Evolutionary conservation across 2,329 filamentous ascomycete genomes (phyloP), one percentile per base, ranked within the genome.

Genomic region (Gnomoniopsis sp.): DNA sequence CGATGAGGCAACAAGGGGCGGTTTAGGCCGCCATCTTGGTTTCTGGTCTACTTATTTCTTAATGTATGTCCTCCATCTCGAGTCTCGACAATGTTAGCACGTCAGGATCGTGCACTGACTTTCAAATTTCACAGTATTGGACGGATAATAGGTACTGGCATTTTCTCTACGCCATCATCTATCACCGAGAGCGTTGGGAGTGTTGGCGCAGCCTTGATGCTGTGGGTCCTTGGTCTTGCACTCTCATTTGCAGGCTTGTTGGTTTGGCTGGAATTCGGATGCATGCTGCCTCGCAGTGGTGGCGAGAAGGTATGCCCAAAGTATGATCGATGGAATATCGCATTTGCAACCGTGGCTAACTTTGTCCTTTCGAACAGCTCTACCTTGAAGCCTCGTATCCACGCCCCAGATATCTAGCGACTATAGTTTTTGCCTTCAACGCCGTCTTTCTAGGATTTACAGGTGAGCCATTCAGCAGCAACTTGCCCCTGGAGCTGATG

Each of bases 331-430:
- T 15, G 6, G 14, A 41, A 14, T 6, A 3, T 4, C 4, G 12
- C 6, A 41, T n/a, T 10, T 19, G 14, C 41, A 21, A 19, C n/a
- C n/a, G 6, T 2, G 41, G 19, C 41, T 44, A 21, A 44, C 41
- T 4, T n/a, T 2, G 11, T 44, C 17, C 41, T 6, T 11, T 3
- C 17, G 4, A 19, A n/a, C 15, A 44, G 41, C 15, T 89, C 7
- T 90, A 89, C 66, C 79, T 90, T 48, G 87, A 90, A 69, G 88
- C 86, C 68, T 85, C 85, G 0, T 90, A 88, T 68, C 79, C 81
- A 2, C 75, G 76, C 34, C 88, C 88, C 1, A 78, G 80, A 6
- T 86, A 88, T 61, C 76, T 90, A 3, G 84, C 85, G 0, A 86
- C 86, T 2, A 86, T 83, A 0, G 68, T 90, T 17, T 75, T 89